These are phyloP conservation scores for Nemania sp. DNA, from an alignment of 2,329 filamentous ascomycete genomes.

Conservation along the genomic window DNA sequence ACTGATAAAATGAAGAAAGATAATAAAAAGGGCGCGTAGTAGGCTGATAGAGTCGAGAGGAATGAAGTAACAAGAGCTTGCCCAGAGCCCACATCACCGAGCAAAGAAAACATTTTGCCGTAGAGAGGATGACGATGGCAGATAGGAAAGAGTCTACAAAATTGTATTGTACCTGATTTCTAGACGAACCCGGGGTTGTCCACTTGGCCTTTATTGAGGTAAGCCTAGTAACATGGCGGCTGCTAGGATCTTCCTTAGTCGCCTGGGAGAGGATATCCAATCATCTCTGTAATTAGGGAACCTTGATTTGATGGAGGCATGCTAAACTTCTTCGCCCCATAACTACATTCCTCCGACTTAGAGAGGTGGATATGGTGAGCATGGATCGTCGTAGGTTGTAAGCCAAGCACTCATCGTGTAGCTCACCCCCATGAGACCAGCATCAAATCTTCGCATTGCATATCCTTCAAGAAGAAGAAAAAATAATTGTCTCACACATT, in stretches of 20 bases:
- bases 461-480: background rate
- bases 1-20: background rate
- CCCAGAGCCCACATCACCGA: background rate
- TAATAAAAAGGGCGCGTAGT: background rate
- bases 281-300: background rate
- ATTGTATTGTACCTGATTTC: background rate
- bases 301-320: background rate
- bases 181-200: background rate
- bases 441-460: too few species aligned
- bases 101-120: slow-evolving; percentile 10
- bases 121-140: background rate
- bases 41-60: background rate
- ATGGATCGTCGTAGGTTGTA: background rate
- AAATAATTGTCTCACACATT: background rate
- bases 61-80: background rate
- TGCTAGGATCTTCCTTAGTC: background rate
- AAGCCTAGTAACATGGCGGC: background rate
- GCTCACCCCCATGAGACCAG: too few species aligned
- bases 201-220: background rate
- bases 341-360: background rate
- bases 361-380: background rate
- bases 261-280: background rate
- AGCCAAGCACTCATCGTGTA: background rate
- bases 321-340: background rate
- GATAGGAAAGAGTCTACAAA: background rate